Conservation (phyloP, 108 stramenopile species). For the Chaetoceros muelleri region DNA sequence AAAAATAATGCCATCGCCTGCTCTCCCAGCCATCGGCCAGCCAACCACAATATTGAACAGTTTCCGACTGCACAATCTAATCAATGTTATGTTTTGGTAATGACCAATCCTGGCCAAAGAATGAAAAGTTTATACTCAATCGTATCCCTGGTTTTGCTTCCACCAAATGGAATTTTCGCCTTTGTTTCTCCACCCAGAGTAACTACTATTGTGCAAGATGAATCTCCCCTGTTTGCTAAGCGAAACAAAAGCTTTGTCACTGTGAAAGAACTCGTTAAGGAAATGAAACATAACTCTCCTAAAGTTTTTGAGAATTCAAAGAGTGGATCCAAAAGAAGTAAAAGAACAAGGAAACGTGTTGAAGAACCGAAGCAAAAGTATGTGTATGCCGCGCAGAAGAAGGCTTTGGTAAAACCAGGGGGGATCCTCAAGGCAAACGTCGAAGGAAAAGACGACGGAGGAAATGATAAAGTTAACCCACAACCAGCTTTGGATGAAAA, state of each 20-base stretch:
- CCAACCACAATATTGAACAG: too few relatives aligned
- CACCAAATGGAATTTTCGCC: too few relatives aligned
- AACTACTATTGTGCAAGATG: too few relatives aligned
- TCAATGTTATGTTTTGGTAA: too few relatives aligned
- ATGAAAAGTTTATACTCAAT: too few relatives aligned
- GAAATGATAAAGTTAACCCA: background rate
- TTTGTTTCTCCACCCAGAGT: too few relatives aligned
- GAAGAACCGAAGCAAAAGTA: constrained; percentile 59
- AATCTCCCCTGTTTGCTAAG: too few relatives aligned
- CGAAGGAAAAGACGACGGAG: constrained; percentile 7
- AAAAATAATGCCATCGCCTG: too few relatives aligned
- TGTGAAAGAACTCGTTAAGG: background rate
- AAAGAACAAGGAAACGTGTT: constrained; percentile 39
- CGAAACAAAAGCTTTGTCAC: background rate
- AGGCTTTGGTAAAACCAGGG: constrained; percentile 5
- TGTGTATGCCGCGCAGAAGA: constrained; percentile 48
- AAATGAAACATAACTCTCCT: background rate
- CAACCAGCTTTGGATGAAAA: constrained; percentile 7
- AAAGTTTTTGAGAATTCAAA: background rate
- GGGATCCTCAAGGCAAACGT: constrained; percentile 1
- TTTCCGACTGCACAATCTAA: too few relatives aligned
- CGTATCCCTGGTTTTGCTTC: too few relatives aligned
- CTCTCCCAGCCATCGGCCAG: too few relatives aligned
- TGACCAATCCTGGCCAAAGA: too few relatives aligned
- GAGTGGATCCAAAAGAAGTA: constrained; percentile 18